Percentiles rank a stretch among this genome's conserved stretches.
phyloP scores from a whole-genome alignment of 176 grass and related monocot species.

The Juncus inflexus region DNA sequence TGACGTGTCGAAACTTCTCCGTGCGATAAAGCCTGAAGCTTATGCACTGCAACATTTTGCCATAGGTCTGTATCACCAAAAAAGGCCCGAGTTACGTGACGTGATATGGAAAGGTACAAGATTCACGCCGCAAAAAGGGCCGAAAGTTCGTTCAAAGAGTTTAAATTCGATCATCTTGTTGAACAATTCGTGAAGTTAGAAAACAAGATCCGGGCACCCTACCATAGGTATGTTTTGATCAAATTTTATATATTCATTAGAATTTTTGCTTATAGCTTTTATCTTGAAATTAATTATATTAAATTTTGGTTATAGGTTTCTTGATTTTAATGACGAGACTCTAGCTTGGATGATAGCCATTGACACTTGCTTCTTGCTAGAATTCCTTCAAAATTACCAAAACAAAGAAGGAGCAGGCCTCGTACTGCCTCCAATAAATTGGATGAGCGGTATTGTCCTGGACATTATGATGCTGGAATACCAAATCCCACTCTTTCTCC shows the following conservation, averaged over 20 bases:
- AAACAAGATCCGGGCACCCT: constrained; percentile 49
- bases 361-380: constrained; percentile 65
- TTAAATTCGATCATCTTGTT: constrained; percentile 41
- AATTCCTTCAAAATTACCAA: constrained; percentile 60
- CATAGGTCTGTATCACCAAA: constrained; percentile 61
- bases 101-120: constrained; percentile 76
- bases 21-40: constrained; percentile 51
- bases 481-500: constrained; percentile 59
- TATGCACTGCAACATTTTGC: constrained; percentile 60
- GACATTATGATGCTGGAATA: constrained; percentile 85
- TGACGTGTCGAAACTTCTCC: constrained; percentile 56
- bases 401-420: background rate
- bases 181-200: constrained; percentile 38
- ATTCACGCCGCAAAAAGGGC: constrained; percentile 53
- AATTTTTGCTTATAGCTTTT: too few relatives aligned
- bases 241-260: too few relatives aligned
- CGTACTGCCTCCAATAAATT: constrained; percentile 31
- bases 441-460: constrained; percentile 45
- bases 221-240: constrained; percentile 39
- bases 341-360: constrained; percentile 71
- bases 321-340: constrained; percentile 69
- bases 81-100: constrained; percentile 60
- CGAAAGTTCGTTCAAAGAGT: constrained; percentile 32
- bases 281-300: too few relatives aligned
- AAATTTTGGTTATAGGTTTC: constrained; percentile 31